Base-by-base conservation (phyloP, 345 rosid genomes). In the Cardiospermum halicacabum region DNA sequence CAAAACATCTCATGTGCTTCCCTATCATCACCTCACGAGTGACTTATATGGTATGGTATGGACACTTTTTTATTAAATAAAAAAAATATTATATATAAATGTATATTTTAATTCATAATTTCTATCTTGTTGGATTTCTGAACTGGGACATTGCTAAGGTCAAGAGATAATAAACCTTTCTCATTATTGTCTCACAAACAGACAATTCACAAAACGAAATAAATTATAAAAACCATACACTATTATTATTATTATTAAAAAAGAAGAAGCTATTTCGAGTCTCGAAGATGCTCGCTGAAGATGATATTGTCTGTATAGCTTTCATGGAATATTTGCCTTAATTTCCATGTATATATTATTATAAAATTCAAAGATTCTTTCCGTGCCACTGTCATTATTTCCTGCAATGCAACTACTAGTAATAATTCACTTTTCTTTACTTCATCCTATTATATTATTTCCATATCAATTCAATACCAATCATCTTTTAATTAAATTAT, bases 1-100 rank as follows among this genome's bases (percentile, higher is more conserved):
- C 62, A 68, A 64, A 73, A 85, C 87, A 80, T 66, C 72, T 64
- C 87, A 82, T 76, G 86, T 82, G 87, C 80, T 59, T 59, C 58
- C 82, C 64, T 76, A 80, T 76, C 71, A 80, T 78, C 71, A 71
- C 76, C 84, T 76, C 80, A 66, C 82, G 73, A 80, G 73, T 74
- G 63, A 66, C 75, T 73, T 65, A 71, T 73, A 66, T 58, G 61
- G 65, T 6, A 58, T 64, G 73, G 68, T 68, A 51, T n/a, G n/a
- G n/a, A n/a, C n/a, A n/a, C n/a, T n/a, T n/a, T n/a, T n/a, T n/a
- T n/a, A n/a, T n/a, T n/a, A 36, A 53, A 74, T 42, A 62, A 69
- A 11, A 56, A 58, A 49, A 53, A 70, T 77, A 67, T 67, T 67
- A 32, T 57, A 10, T 11, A 16, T 60, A 19, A 62, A 0, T 34